Base-by-base conservation (phyloP, 768 basidiomycete species). In the Calocybe cyanea region DNA sequence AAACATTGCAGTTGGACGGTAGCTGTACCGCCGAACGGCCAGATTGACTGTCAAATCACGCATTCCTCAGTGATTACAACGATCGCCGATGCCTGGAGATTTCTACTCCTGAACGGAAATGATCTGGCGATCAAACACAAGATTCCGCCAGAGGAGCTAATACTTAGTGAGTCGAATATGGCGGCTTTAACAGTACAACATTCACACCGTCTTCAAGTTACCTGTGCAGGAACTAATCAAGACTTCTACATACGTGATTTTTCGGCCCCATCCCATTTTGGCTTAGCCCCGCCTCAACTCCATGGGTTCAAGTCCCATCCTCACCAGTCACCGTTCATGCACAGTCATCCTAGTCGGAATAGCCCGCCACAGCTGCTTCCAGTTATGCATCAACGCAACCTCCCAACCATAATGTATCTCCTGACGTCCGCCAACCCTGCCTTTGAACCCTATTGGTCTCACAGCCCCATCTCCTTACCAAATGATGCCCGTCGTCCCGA, bases 381-480 rank as follows among this genome's bases (percentile, higher is more conserved):
- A 41, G 37, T 60, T 11, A 43, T 50, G 31, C 61, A 62, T 36
- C 60, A 63, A 5, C 46, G 46, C 8, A 50, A 52, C 10, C 37
- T 66, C n/a, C 70, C 72, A 2, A 60, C 62, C 5, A 61, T 75
- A 30, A 58, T 69, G 45, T 76, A 75, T 40, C 57, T 75, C 21
- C 67, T 73, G 42, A 75, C 75, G 0, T 69, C 73, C 0, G 46
- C 51, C 15, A 54, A 57, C 28, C 51, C 66, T 14, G 53, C 51
- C 2, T 59, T 64, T 32, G 55, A 60, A 40, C 68, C 75, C 0
- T 61, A 69, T 46, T 73, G 72, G 65, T 69, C 70, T 9, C 58
- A 62, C 42, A 48, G 41, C 15, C 60, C 60, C 6, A 33, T 50
- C 19, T 30, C 39, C 21, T 36, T 49, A 8, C 48, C 49, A 13